phyloP scores from a whole-genome alignment of 2,329 filamentous ascomycete genomes.

The Corynespora cassiicola region DNA sequence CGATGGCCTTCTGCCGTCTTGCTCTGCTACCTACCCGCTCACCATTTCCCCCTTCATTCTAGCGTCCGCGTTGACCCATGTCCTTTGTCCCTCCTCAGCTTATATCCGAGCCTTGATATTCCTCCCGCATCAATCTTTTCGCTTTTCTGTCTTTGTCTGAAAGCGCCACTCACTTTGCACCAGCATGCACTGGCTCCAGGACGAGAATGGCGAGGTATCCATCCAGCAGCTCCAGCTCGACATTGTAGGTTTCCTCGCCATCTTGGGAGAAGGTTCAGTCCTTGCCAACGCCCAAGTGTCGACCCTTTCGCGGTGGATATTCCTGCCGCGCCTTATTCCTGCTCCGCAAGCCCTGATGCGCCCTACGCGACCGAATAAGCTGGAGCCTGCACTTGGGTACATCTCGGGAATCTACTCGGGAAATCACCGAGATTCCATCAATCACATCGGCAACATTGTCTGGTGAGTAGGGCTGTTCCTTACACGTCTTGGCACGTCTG shows the following conservation, averaged over 20 bases:
- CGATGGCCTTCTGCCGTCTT: too few species aligned
- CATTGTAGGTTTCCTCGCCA: conserved; percentile 63
- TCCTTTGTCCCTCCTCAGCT: conserved; percentile 20
- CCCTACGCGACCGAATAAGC: conserved; percentile 50
- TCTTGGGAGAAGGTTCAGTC: conserved; percentile 59
- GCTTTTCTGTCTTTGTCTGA: background rate
- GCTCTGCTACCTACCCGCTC: too few species aligned
- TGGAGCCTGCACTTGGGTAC: conserved; percentile 48
- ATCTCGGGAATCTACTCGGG: conserved; percentile 57
- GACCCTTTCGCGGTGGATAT: conserved; percentile 57
- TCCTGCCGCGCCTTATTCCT: conserved; percentile 57
- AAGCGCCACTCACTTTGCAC: background rate
- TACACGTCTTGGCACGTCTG: conserved; percentile 1
- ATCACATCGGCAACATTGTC: conserved; percentile 57
- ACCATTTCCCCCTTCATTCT: conserved; percentile 11
- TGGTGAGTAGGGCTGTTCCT: conserved; percentile 39
- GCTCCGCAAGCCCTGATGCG: conserved; percentile 59
- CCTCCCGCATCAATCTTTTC: conserved; percentile 7
- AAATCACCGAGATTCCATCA: conserved; percentile 53
- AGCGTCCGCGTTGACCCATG: conserved; percentile 25
- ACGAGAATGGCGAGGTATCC: conserved; percentile 23
- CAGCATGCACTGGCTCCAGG: conserved; percentile 46
- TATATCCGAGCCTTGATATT: conserved; percentile 14
- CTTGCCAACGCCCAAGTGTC: conserved; percentile 58
- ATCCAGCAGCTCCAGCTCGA: conserved; percentile 57